Evolutionary conservation across 2,329 filamentous ascomycete genomes (phyloP), one percentile per base, ranked within the genome.

Genomic region (Exophiala viscosa): DNA sequence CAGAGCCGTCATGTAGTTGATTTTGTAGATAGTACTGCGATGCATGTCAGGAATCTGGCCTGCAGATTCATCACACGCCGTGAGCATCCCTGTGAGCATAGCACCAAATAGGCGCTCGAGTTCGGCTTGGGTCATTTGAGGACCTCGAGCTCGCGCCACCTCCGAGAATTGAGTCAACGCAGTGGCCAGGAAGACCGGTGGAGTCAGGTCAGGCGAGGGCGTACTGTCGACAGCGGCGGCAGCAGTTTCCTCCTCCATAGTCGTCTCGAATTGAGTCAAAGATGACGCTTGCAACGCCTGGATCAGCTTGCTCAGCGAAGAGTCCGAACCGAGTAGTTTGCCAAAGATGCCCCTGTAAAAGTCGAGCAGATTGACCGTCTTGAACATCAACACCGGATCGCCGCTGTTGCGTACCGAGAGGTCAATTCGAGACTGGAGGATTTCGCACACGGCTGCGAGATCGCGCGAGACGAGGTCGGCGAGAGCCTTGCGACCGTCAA

Each of bases 341-440:
- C 83, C 74, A 67, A 97, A 96, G 1, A 91, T 96, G 57, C 83
- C 78, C 28, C 83, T 84, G 71, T 99, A 99, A 71, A 99, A 99
- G 36, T 83, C 84, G 38, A 97, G 78, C 1, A 99, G 76, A 62
- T 95, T 96, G 9, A 89, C 85, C 36, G 97, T 83, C 67, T 90
- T 93, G 74, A 96, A 99, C 32, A 90, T 86, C 44, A 90, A 75
- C 15, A 95, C 88, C 0, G 86, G 86, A 54, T 97, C 91, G 62
- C 96, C 91, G 67, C 96, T 92, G 55, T 87, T 88, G 63, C 95
- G 90, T 13, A 97, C 86, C 15, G 95, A 88, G 64, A 97, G 88
- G 68, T 96, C 91, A 47, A 95, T 84, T 31, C 92, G 81, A 68
- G 96, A 91, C 20, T 88, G 84, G n/a, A 97, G 71, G n/a, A 91